Conservation (phyloP, 352 stramenopile genomes). For the Globisporangium viniferum region DNA sequence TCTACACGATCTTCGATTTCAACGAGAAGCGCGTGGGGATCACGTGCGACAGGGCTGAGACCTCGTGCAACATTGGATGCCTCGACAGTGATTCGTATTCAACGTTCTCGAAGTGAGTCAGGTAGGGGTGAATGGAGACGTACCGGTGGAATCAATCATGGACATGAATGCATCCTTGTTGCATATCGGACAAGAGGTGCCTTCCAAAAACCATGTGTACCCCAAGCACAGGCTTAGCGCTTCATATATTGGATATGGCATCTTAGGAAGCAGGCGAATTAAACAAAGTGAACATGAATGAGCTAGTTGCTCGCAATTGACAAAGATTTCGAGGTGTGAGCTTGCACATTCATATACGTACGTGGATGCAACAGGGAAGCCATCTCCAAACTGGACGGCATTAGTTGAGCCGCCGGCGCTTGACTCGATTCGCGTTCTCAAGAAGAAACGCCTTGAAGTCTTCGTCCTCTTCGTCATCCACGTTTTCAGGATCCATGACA, state of each 20-base stretch:
- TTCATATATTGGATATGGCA: too few species aligned
- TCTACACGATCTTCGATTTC: conserved; percentile 68
- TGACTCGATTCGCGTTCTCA: not conserved
- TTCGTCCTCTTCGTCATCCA: not conserved
- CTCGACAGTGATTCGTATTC: not conserved
- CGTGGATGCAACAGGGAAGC: not conserved
- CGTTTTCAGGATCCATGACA: not conserved
- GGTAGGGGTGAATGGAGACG: not conserved
- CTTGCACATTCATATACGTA: not conserved
- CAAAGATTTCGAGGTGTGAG: too few species aligned
- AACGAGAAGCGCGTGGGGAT: conserved; percentile 42
- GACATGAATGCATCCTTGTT: not conserved
- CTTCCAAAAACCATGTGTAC: not conserved
- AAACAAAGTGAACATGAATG: too few species aligned
- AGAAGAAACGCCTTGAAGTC: not conserved
- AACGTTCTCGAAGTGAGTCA: not conserved
- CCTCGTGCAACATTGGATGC: conserved; percentile 6
- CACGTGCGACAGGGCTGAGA: conserved; percentile 29
- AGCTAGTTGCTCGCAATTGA: too few species aligned
- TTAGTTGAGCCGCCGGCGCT: not conserved
- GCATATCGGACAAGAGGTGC: not conserved
- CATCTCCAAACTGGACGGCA: not conserved
- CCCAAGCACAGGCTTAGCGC: not conserved
- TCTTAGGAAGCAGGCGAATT: too few species aligned
- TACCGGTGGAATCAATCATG: not conserved